Percentiles rank a stretch among this genome's conserved stretches.
Evolutionary conservation across 2,329 filamentous ascomycete genomes (phyloP).

Genomic region (Colletotrichum echinochloae): DNA sequence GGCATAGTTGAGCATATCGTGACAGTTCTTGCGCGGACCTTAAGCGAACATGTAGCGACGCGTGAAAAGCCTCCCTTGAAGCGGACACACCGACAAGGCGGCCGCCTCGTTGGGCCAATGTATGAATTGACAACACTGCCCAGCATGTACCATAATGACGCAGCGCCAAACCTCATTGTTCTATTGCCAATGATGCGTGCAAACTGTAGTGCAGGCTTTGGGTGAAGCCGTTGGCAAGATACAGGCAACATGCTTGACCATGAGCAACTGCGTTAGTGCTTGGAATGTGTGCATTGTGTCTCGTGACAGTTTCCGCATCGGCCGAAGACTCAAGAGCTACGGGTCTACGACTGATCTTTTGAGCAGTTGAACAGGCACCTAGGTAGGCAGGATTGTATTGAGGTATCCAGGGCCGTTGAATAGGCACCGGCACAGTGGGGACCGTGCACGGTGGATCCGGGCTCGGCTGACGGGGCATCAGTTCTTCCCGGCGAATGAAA

Average conservation of each 20-base stretch:
- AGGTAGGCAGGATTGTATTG: too few relatives aligned
- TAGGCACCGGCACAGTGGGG: neutral
- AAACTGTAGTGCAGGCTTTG: neutral
- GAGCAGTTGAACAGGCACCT: too few relatives aligned
- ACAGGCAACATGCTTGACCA: neutral
- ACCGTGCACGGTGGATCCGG: slow-evolving; percentile 3
- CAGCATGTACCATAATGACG: neutral
- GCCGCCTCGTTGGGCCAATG: too few relatives aligned
- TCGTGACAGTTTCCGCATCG: neutral
- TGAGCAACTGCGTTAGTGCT: too few relatives aligned
- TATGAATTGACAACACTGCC: neutral
- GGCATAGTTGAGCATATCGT: neutral
- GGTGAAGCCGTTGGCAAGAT: neutral
- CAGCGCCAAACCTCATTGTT: neutral
- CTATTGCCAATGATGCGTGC: neutral
- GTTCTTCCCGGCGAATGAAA: slow-evolving; percentile 39
- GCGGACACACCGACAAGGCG: neutral
- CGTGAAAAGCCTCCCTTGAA: neutral
- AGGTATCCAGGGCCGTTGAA: neutral
- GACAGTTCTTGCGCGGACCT: neutral
- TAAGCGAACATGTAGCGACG: neutral
- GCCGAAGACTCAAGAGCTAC: neutral
- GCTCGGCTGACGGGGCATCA: slow-evolving; percentile 30
- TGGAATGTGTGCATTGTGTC: neutral
- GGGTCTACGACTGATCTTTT: neutral